Percentiles rank a stretch among this genome's conserved stretches.
Evolutionary conservation across 352 stramenopile species (phyloP).

Genomic region (Globisporangium recalcitrans): DNA sequence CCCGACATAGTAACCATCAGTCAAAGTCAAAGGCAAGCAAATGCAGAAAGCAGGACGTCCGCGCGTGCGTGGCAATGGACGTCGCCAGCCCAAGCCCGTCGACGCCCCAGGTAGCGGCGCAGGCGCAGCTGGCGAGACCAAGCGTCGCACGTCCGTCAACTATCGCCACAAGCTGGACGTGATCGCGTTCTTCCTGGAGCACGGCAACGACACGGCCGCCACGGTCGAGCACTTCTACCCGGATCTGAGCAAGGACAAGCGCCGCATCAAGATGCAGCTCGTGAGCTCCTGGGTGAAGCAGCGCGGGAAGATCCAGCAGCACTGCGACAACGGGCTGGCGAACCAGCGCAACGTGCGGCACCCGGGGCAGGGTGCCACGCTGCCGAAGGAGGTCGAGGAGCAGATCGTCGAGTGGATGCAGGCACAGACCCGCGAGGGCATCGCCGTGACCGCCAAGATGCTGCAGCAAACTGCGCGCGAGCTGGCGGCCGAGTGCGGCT

Average conservation of each 20-base stretch:
- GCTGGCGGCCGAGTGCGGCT: slow-evolving; percentile 1
- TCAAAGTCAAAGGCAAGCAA: neutral
- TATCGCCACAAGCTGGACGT: slow-evolving; percentile 14
- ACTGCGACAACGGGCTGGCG: slow-evolving; percentile 5
- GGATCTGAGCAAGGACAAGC: slow-evolving; percentile 5
- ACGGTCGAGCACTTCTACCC: slow-evolving; percentile 15
- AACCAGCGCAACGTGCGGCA: slow-evolving; percentile 10
- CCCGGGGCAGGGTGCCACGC: slow-evolving; percentile 5
- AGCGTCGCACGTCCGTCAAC: slow-evolving; percentile 9
- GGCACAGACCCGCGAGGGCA: slow-evolving; percentile 5
- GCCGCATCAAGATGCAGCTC: slow-evolving; percentile 12
- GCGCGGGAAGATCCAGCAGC: slow-evolving; percentile 8
- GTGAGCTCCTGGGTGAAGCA: slow-evolving; percentile 12
- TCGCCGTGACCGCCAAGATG: slow-evolving; percentile 13
- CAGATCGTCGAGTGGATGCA: slow-evolving; percentile 16
- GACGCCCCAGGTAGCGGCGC: neutral
- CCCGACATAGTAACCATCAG: neutral
- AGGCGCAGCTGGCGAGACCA: neutral
- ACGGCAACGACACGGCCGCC: slow-evolving; percentile 4
- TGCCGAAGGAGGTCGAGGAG: slow-evolving; percentile 8
- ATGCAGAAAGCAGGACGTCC: slow-evolving; percentile 1
- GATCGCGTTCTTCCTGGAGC: slow-evolving; percentile 7
- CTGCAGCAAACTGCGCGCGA: slow-evolving; percentile 6
- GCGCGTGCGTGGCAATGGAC: slow-evolving; percentile 9
- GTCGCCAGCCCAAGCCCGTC: neutral